Percentiles rank a stretch among this genome's conserved stretches.
Evolutionary conservation across 768 basidiomycete species (phyloP).

Genomic region (Lentinula lateritia): DNA sequence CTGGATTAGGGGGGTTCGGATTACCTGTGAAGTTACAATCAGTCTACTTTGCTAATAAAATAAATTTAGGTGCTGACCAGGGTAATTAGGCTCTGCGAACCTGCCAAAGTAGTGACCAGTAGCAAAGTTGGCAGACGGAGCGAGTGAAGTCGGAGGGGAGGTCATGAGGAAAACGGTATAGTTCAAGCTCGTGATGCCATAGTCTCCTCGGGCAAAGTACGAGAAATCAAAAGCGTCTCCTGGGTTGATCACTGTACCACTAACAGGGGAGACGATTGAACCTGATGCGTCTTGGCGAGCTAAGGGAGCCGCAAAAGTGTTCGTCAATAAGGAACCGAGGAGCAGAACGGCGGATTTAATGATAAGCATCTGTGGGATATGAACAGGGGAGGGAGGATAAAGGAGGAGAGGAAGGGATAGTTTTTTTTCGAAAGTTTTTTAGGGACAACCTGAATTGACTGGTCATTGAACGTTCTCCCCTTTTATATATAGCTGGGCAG

Average conservation of each 20-base stretch:
- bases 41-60: not conserved
- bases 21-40: constrained; percentile 23
- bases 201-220: constrained; percentile 34
- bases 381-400: not conserved
- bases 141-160: constrained; percentile 18
- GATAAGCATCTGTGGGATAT: not conserved
- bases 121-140: constrained; percentile 23
- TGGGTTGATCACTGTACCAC: constrained; percentile 31
- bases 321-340: not conserved
- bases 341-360: not conserved
- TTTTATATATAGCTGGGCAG: not conserved
- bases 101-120: constrained; percentile 39
- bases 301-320: not conserved
- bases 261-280: constrained; percentile 16
- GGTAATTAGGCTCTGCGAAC: constrained; percentile 37
- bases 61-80: constrained; percentile 21
- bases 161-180: constrained; percentile 37
- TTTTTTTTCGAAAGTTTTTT: not conserved
- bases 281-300: constrained; percentile 2
- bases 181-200: constrained; percentile 20
- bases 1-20: constrained; percentile 30
- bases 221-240: constrained; percentile 33
- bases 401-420: not conserved
- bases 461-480: not conserved
- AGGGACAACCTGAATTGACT: not conserved